phyloP scores from a whole-genome alignment of 2,329 filamentous ascomycete genomes.

The Fonsecaea pugnacius region DNA sequence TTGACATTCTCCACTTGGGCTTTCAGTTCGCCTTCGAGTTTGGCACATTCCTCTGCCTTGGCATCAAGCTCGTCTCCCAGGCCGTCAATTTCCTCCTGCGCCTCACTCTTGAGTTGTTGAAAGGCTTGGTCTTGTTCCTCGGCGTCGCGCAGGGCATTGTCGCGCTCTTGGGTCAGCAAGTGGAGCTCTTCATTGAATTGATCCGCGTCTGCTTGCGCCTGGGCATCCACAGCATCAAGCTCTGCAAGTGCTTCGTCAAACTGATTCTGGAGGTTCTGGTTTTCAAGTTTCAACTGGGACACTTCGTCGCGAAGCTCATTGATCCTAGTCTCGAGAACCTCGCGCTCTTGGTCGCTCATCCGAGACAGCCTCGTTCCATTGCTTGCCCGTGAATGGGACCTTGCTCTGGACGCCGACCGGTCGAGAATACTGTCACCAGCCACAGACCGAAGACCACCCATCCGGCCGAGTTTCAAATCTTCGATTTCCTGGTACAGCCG shows the following conservation, averaged over 20 bases:
- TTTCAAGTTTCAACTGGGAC: slow-evolving; percentile 82
- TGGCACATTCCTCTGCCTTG: slow-evolving; percentile 71
- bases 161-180: slow-evolving; percentile 77
- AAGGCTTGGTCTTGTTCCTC: slow-evolving; percentile 62
- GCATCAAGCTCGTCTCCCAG: slow-evolving; percentile 70
- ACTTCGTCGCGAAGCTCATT: slow-evolving; percentile 83
- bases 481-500: slow-evolving; percentile 96
- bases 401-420: slow-evolving; percentile 84
- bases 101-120: slow-evolving; percentile 60
- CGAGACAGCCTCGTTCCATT: slow-evolving; percentile 67
- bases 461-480: slow-evolving; percentile 85
- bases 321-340: slow-evolving; percentile 82
- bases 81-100: slow-evolving; percentile 62
- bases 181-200: slow-evolving; percentile 78
- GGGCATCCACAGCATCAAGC: slow-evolving; percentile 72
- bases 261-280: slow-evolving; percentile 84
- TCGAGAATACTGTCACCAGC: slow-evolving; percentile 90
- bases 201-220: slow-evolving; percentile 80
- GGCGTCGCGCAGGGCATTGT: slow-evolving; percentile 79
- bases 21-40: slow-evolving; percentile 71
- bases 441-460: slow-evolving; percentile 64
- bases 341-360: slow-evolving; percentile 75
- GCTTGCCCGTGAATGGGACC: slow-evolving; percentile 76
- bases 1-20: slow-evolving; percentile 84
- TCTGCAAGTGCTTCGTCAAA: slow-evolving; percentile 79